Conservation (phyloP, 192 early-diverging fungal species). For the Ambispora gerdemannii region DNA sequence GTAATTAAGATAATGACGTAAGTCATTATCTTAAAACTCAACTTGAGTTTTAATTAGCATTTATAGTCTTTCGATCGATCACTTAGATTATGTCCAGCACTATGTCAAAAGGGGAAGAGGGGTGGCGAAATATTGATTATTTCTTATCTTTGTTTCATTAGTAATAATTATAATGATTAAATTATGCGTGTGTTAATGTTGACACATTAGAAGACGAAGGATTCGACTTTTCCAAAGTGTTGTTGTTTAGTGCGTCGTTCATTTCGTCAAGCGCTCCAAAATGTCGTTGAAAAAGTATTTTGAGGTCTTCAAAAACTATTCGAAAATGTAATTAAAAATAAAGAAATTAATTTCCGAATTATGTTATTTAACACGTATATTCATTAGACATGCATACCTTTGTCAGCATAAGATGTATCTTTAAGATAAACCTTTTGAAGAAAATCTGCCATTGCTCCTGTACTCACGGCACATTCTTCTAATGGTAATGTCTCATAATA, state of each 20-base stretch:
- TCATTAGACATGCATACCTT: slow-evolving; percentile 31
- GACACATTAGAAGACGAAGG: slow-evolving; percentile 2
- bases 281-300: slow-evolving; percentile 38
- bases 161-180: too few relatives aligned
- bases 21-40: too few relatives aligned
- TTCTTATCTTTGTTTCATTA: too few relatives aligned
- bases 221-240: slow-evolving; percentile 33
- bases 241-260: slow-evolving; percentile 40
- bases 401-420: slow-evolving; percentile 40
- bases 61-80: too few relatives aligned
- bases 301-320: slow-evolving; percentile 45
- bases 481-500: slow-evolving; percentile 60
- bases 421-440: slow-evolving; percentile 57
- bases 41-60: too few relatives aligned
- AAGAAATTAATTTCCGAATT: too few relatives aligned
- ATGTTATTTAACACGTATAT: slow-evolving; percentile 7
- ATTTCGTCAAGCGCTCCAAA: slow-evolving; percentile 43
- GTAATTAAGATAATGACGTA: too few relatives aligned
- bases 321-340: too few relatives aligned
- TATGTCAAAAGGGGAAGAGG: too few relatives aligned
- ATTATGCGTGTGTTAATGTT: neutral
- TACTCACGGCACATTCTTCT: slow-evolving; percentile 61
- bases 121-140: too few relatives aligned
- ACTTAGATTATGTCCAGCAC: too few relatives aligned
- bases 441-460: slow-evolving; percentile 68